These are phyloP conservation scores for Globisporangium spinosum DNA, from an alignment of 352 stramenopile genomes.

Conservation along the genomic window DNA sequence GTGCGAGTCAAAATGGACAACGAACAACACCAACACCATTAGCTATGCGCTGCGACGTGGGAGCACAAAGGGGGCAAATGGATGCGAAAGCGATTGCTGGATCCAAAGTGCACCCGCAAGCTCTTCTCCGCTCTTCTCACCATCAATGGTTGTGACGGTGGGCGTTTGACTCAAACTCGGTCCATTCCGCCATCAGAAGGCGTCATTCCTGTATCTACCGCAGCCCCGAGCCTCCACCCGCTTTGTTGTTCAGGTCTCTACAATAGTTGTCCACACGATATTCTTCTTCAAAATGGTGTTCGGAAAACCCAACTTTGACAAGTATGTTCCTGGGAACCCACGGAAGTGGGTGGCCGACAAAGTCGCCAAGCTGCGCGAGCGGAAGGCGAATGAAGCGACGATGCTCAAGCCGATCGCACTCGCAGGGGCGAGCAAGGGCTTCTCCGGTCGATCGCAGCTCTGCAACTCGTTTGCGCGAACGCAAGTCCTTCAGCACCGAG, in stretches of 20 bases:
- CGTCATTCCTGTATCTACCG: background rate
- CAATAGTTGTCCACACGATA: background rate
- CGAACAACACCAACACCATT: background rate
- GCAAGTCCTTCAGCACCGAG: slow-evolving; percentile 9
- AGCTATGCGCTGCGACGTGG: slow-evolving; percentile 4
- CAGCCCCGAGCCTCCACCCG: too few relatives aligned
- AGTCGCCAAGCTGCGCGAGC: background rate
- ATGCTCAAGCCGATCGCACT: slow-evolving; percentile 32
- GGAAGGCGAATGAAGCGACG: slow-evolving; percentile 18
- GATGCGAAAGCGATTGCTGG: background rate
- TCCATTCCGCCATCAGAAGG: background rate
- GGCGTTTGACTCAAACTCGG: background rate
- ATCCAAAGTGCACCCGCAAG: background rate
- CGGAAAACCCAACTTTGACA: background rate
- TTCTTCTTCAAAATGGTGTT: background rate
- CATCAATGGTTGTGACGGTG: background rate
- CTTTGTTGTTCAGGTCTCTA: background rate
- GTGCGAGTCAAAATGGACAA: background rate
- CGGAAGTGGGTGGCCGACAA: slow-evolving; percentile 8
- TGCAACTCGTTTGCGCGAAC: slow-evolving; percentile 36
- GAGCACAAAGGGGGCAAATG: background rate
- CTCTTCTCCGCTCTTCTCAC: background rate
- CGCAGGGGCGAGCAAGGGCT: slow-evolving; percentile 31
- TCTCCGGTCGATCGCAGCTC: slow-evolving; percentile 29
- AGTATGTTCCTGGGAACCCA: background rate